phyloP scores from a whole-genome alignment of 345 rosid species.

The Acer saccharum region DNA sequence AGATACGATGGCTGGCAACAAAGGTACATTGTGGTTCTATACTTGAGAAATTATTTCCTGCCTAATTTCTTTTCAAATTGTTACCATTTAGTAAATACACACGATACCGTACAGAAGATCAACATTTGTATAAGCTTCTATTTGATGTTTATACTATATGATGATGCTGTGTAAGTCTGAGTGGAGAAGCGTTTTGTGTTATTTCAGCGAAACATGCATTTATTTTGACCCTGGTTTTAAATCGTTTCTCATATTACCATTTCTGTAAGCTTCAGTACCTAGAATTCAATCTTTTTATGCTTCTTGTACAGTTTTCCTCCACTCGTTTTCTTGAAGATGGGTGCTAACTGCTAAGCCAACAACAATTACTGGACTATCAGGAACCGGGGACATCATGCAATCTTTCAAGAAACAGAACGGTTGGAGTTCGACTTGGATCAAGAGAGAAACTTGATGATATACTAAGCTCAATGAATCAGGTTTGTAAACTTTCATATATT shows the following conservation, averaged over 20 bases:
- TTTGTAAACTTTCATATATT: no score
- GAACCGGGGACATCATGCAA: conserved; percentile 94
- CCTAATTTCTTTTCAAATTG: no score
- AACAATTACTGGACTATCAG: conserved; percentile 85
- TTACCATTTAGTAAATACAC: no score
- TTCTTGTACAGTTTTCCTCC: conserved; percentile 4
- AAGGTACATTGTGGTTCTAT: conserved; percentile 42
- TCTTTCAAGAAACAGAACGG: conserved; percentile 89
- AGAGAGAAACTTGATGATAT: no score
- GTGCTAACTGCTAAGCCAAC: conserved; percentile 98
- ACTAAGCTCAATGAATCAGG: no score
- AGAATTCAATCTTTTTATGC: background rate
- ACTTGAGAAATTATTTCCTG: no score
- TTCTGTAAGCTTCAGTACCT: background rate
- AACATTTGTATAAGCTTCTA: no score
- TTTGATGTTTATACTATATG: no score
- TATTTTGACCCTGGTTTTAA: background rate
- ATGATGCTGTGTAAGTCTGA: no score
- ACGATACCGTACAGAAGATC: no score
- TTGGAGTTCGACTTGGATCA: conserved; percentile 93
- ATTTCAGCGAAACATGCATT: no score
- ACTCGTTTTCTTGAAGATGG: conserved; percentile 58
- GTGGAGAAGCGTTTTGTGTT: no score
- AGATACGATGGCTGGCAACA: conserved; percentile 92
- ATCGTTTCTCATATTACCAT: background rate